Evolutionary conservation across 139 green algal species (phyloP), one percentile per base, ranked within the genome.

Genomic region (Chlorella sp.): DNA sequence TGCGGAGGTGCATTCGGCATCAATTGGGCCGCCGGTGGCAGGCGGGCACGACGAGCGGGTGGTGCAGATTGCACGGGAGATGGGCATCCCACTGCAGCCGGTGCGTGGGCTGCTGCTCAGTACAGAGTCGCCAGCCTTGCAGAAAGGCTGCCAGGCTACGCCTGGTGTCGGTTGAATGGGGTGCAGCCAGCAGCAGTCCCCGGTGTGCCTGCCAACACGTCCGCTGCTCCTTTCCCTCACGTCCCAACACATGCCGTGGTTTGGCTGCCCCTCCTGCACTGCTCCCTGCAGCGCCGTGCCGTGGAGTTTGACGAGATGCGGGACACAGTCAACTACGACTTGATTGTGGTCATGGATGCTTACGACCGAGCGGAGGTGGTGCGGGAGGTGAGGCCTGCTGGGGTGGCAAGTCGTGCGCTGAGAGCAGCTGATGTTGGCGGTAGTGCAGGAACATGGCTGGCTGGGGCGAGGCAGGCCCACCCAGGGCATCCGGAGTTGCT

Each of bases 341-440:
- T 94, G 20, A 87, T 94, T 7, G 39, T 94, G n/a, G 89, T 93
- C 25, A 93, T 94, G 91, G 91, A 94, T 70, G 57, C 78, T 17
- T 94, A 92, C 71, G 91, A 94, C 63, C 30, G 73, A 47, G 38
- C 68, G 25, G 91, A 94, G 88, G 91, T 94, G 62, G 56, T 84
- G 70, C 34, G 60, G 7, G 78, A 90, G 70, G 64, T 89, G 65
- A 38, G 74, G n/a, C n/a, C n/a, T n/a, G n/a, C n/a, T n/a, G n/a
- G n/a, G n/a, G n/a, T n/a, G n/a, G n/a, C n/a, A n/a, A n/a, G n/a
- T n/a, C n/a, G n/a, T n/a, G n/a, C n/a, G n/a, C n/a, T n/a, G n/a
- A n/a, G n/a, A n/a, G n/a, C n/a, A n/a, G n/a, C n/a, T n/a, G n/a
- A n/a, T n/a, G n/a, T n/a, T n/a, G n/a, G n/a, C n/a, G n/a, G n/a